These are phyloP conservation scores for Chalaropsis ovoidea DNA, from an alignment of 2,329 filamentous ascomycete species.

Conservation along the genomic window DNA sequence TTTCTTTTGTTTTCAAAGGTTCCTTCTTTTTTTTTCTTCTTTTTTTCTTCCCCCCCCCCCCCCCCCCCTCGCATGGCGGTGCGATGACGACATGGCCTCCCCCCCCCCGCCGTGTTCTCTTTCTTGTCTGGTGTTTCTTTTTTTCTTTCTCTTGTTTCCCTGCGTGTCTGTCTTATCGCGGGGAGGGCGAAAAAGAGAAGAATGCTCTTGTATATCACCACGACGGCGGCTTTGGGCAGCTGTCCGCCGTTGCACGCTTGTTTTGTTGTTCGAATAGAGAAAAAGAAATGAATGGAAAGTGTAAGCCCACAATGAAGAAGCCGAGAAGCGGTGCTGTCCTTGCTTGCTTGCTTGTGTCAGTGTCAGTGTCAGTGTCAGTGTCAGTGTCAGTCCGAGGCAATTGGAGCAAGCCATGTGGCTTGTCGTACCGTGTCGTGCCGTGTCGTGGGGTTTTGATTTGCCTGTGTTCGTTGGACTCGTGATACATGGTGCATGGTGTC, in stretches of 20 bases:
- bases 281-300: constrained; percentile 3
- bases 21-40: too few species aligned
- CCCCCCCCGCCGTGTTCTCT: too few species aligned
- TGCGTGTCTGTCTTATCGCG: too few species aligned
- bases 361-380: not conserved
- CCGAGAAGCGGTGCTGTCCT: not conserved
- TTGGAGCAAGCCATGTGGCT: not conserved
- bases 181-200: too few species aligned
- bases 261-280: constrained; percentile 10
- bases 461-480: constrained; percentile 4
- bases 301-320: not conserved
- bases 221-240: constrained; percentile 12
- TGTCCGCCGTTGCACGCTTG: not conserved
- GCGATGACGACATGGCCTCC: too few species aligned
- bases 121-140: too few species aligned
- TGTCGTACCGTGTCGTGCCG: not conserved
- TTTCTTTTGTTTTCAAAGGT: too few species aligned
- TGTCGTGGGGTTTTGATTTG: not conserved
- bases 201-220: constrained; percentile 21
- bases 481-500: not conserved
- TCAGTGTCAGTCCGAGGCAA: not conserved
- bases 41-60: too few species aligned
- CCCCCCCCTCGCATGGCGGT: too few species aligned
- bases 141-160: too few species aligned
- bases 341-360: not conserved